Conservation (phyloP, 1,284 basidiomycete genomes). For the Schizophyllum amplum region DNA sequence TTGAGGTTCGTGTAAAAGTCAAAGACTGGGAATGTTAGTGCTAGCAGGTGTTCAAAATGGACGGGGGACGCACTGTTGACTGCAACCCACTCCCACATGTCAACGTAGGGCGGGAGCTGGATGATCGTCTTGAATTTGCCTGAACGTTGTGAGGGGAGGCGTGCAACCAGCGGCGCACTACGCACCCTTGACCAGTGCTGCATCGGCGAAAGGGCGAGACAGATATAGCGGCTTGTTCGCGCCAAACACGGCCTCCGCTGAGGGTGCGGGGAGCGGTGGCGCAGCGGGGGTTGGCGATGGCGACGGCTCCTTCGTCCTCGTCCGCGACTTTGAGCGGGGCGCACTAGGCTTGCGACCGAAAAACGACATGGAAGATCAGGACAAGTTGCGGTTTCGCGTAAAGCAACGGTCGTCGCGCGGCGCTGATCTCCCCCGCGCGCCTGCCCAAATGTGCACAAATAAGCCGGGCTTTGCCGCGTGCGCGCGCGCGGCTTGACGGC, state of each 20-base stretch:
- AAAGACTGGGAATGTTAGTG: conserved; percentile 50
- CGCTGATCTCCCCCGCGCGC: too few species aligned
- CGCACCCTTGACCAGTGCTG: conserved; percentile 82
- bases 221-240: conserved; percentile 74
- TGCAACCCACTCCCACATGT: conserved; percentile 97
- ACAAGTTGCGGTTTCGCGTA: too few species aligned
- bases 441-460: neutral
- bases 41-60: neutral
- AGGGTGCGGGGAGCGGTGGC: conserved; percentile 3
- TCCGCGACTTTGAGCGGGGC: neutral
- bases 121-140: conserved; percentile 99
- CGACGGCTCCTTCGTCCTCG: neutral
- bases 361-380: too few species aligned
- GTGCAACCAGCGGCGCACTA: neutral
- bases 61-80: conserved; percentile 72
- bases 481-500: conserved; percentile 29
- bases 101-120: conserved; percentile 91
- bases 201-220: conserved; percentile 90
- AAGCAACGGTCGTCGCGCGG: too few species aligned
- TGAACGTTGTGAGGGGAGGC: neutral
- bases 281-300: conserved; percentile 12
- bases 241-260: neutral
- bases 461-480: conserved; percentile 19
- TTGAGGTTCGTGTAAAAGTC: conserved; percentile 97
- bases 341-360: neutral